Conservation (phyloP, 768 basidiomycete species). For the Russula ochroleuca region DNA sequence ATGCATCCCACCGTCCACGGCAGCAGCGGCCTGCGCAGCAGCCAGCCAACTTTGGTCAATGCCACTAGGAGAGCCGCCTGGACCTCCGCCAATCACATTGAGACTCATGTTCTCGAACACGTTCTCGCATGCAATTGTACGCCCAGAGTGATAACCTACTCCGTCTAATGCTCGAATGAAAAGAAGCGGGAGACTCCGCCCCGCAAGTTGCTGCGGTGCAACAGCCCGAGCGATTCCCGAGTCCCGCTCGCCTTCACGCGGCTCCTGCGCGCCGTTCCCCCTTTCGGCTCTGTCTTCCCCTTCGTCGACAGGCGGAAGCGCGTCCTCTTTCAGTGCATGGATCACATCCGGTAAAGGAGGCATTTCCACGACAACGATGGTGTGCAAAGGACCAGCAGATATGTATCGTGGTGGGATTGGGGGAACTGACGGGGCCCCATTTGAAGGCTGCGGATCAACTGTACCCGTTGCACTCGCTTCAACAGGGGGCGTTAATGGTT, state of each 20-base stretch:
- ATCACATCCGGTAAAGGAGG: slow-evolving; percentile 72
- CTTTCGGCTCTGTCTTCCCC: slow-evolving; percentile 36
- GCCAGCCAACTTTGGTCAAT: slow-evolving; percentile 68
- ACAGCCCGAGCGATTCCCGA: slow-evolving; percentile 20
- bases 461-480: slow-evolving; percentile 18
- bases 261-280: slow-evolving; percentile 12
- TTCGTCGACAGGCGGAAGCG: slow-evolving; percentile 41
- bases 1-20: slow-evolving; percentile 60
- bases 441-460: slow-evolving; percentile 18
- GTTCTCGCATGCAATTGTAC: slow-evolving; percentile 79
- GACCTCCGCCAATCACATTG: slow-evolving; percentile 42
- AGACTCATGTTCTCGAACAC: slow-evolving; percentile 69
- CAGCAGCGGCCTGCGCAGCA: slow-evolving; percentile 65
- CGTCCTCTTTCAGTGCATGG: slow-evolving; percentile 72
- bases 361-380: slow-evolving; percentile 82
- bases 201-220: slow-evolving; percentile 50
- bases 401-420: slow-evolving; percentile 48
- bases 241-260: slow-evolving; percentile 21
- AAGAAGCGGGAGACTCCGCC: slow-evolving; percentile 68
- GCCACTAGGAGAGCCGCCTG: slow-evolving; percentile 42
- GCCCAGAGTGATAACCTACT: slow-evolving; percentile 85
- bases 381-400: slow-evolving; percentile 56
- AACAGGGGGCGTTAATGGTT: slow-evolving; percentile 39
- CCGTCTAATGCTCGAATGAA: slow-evolving; percentile 81
- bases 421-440: slow-evolving; percentile 17